phyloP scores from a whole-genome alignment of 2,329 filamentous ascomycete species.

The Beauveria pseudobassiana region DNA sequence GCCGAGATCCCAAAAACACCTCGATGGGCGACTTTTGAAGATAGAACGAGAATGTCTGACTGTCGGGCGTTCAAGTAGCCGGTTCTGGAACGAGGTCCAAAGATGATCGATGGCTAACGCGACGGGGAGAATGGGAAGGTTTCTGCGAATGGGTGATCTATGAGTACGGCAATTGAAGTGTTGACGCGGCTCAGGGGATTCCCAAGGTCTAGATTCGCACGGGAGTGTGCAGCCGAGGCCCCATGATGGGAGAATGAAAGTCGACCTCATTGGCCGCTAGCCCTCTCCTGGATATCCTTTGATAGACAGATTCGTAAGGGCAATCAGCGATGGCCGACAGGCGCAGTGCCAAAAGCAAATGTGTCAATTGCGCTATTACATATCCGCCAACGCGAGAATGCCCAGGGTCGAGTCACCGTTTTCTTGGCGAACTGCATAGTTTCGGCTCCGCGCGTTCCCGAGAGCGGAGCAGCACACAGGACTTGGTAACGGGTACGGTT shows the following conservation, averaged over 20 bases:
- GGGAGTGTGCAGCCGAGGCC: neutral
- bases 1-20: slow-evolving; percentile 56
- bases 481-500: neutral
- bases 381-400: neutral
- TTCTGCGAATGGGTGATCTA: neutral
- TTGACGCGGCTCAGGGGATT: neutral
- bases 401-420: neutral
- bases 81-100: neutral
- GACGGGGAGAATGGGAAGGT: neutral
- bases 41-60: neutral
- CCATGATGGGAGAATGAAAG: neutral
- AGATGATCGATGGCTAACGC: neutral
- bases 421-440: neutral
- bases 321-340: neutral
- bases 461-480: neutral
- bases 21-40: slow-evolving; percentile 77
- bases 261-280: neutral
- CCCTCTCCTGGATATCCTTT: neutral
- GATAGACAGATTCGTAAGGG: neutral
- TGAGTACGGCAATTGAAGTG: neutral
- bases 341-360: neutral
- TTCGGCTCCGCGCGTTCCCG: neutral
- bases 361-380: neutral
- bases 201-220: neutral
- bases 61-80: neutral